Evolutionary conservation across 2,329 filamentous ascomycete genomes (phyloP), one percentile per base, ranked within the genome.

Genomic region (Hyphodiscus sp.): DNA sequence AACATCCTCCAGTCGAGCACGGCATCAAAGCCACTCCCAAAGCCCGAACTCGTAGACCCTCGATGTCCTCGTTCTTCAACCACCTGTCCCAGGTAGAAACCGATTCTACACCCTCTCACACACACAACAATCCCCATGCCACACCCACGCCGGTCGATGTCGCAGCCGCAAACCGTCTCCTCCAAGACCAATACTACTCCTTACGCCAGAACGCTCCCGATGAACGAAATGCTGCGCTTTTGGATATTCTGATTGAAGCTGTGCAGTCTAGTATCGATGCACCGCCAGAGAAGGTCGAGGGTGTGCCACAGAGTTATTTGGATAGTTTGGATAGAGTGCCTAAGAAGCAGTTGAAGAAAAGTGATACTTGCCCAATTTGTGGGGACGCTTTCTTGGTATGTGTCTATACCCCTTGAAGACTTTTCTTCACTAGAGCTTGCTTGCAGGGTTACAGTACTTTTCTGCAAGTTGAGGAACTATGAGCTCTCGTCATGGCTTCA

Each of bases 21-120:
- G 80, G 80, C 67, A 80, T 85, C 69, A 74, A 77, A 61, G 67
- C 75, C 53, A 50, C 52, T 4, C 59, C 74, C 47, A 66, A 69
- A 20, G 67, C 71, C 48, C 69, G 71, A 54, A 71, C 71, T 47
- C 73, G 74, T 10, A 80, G 82, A 42, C 70, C 80, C 57, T 80
- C 84, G 71, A 86, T 86, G 82, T 76, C 80, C 50, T 79, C 77
- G 57, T 85, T 85, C 65, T 77, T 83, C 56, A 71, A 77, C 67
- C 75, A 77, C 58, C 72, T 85, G 64, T 68, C 71, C 48, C 66
- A 70, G 50, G 67, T 69, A 53, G 63, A 68, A 33, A 67, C 68
- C 49, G 54, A 64, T 47, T 56, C 66, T 48, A 66, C 67, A 41
- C 48, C 41, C 33, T 42, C 30, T 19, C 47, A 49, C 33, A 42